These are phyloP conservation scores for Tripterygium wilfordii DNA, from an alignment of 177 flowering plant genomes.

Conservation along the genomic window DNA sequence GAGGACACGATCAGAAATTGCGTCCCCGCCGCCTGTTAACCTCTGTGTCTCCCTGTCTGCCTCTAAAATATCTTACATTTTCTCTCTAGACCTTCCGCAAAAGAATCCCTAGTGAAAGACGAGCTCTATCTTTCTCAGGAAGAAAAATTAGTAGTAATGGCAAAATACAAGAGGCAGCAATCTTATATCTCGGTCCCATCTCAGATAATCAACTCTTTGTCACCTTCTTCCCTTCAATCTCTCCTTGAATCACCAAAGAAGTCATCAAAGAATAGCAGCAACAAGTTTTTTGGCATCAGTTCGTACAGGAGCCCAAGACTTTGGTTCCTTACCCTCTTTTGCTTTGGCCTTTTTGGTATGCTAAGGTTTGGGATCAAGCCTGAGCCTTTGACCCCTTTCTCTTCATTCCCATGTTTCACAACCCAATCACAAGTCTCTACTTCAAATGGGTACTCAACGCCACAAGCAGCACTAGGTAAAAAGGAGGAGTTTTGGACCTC, in stretches of 20 bases:
- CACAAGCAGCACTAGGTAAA: background rate
- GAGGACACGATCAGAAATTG: too few relatives aligned
- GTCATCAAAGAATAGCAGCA: slow-evolving; percentile 25
- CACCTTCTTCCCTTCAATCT: slow-evolving; percentile 26
- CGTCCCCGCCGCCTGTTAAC: too few relatives aligned
- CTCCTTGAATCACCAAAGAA: slow-evolving; percentile 38
- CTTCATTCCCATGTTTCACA: slow-evolving; percentile 41
- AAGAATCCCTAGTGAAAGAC: too few relatives aligned
- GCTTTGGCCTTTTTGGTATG: slow-evolving; percentile 52
- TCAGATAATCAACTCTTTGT: slow-evolving; percentile 25
- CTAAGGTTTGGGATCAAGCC: slow-evolving; percentile 36
- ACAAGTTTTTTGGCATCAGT: slow-evolving; percentile 8
- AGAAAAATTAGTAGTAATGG: too few relatives aligned
- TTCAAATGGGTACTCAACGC: slow-evolving; percentile 9
- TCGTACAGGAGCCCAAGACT: slow-evolving; percentile 33
- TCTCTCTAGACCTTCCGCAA: too few relatives aligned
- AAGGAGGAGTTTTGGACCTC: too few relatives aligned
- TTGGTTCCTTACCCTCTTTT: slow-evolving; percentile 37
- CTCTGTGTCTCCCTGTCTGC: too few relatives aligned
- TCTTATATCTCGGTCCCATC: slow-evolving; percentile 36
- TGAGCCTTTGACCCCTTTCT: slow-evolving; percentile 32
- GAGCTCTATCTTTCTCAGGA: too few relatives aligned
- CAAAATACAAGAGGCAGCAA: slow-evolving; percentile 17
- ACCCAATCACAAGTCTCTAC: slow-evolving; percentile 8
- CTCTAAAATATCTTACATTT: too few relatives aligned